Conservation (phyloP, 2,329 filamentous ascomycete species). For the Pleurostoma richardsiae region DNA sequence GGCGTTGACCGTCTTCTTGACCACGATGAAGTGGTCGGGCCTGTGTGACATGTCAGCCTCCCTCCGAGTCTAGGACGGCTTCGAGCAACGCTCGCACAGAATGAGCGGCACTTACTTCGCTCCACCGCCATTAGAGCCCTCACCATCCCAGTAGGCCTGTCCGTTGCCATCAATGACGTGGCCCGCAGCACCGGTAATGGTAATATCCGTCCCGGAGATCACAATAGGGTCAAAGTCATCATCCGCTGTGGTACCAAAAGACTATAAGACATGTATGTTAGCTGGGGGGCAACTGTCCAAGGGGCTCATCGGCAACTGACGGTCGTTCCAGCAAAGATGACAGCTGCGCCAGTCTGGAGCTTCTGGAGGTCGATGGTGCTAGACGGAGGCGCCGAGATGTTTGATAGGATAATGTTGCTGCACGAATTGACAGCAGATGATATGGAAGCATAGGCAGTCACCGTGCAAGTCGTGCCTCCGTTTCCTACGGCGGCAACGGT, state of each 20-base stretch:
- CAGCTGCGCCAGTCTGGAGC: conserved; percentile 23
- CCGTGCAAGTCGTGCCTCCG: conserved; percentile 8
- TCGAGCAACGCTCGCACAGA: too few relatives aligned
- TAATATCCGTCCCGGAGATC: conserved; percentile 11
- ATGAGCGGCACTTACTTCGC: conserved; percentile 17
- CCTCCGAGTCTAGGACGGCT: too few relatives aligned
- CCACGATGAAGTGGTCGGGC: conserved; percentile 40
- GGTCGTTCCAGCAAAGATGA: conserved; percentile 15
- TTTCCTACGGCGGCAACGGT: background rate
- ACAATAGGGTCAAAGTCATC: conserved; percentile 7
- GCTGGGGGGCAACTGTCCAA: background rate
- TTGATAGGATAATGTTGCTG: conserved; percentile 28
- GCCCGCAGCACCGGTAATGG: conserved; percentile 11
- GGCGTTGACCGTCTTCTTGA: conserved; percentile 30
- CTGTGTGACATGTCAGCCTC: too few relatives aligned
- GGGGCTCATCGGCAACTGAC: background rate
- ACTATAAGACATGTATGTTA: background rate
- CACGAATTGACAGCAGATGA: conserved; percentile 18
- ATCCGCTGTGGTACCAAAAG: conserved; percentile 7
- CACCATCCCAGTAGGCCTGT: conserved; percentile 19
- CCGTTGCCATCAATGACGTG: conserved; percentile 12
- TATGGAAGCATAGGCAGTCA: conserved; percentile 8
- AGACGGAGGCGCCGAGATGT: conserved; percentile 26
- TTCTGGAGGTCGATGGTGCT: conserved; percentile 27
- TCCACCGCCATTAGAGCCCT: conserved; percentile 30